Evolutionary conservation across 2,329 filamentous ascomycete genomes (phyloP), one percentile per base, ranked within the genome.

Genomic region (Curvularia spicifera): DNA sequence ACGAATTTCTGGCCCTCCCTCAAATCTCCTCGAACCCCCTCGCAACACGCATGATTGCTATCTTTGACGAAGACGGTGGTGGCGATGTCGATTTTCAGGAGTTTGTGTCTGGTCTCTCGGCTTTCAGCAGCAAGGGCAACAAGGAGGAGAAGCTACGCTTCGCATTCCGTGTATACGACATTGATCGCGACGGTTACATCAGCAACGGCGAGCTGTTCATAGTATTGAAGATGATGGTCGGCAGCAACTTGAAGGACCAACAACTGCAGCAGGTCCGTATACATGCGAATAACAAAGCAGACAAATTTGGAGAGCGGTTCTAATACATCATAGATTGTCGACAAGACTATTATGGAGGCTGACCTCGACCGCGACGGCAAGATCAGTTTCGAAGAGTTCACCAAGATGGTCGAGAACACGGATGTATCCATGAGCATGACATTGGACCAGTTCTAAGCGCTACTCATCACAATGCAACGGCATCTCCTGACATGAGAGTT

Each of bases 181-280:
- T 99, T 74, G 95, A 99, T 80, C 91, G 95, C 60, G 95, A 99
- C 78, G 95, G 95, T 24, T 99, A 91, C 81, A 99, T 99, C 75
- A 96, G 91, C 83, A 99, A 99, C 79, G 95, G 95, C 72, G 95
- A 99, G 83, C 86, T 99, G 51, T 99, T 98, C 79, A 98, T 99
- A 73, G 95, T 99, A 74, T 85, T 99, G 73, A 99, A 99, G 90
- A 99, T 99, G 95, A 99, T 99, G 95, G 95, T 99, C 51, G 95
- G 95, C 59, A 97, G 91, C 82, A 99, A 99, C 79, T 82, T 99
- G 74, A 99, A 99, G 85, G 95, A 99, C 78, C 92, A 97, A 80
- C 95, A 99, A 82, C 82, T 99, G 77, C 95, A 99, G 82, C 95
- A 94, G 79, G 81, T 82, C 71, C 49, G 70, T 47, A 20, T 9